Evolutionary conservation across 257 asterid species (phyloP), one percentile per base, ranked within the genome.

Genomic region (Solanum arcanum): DNA sequence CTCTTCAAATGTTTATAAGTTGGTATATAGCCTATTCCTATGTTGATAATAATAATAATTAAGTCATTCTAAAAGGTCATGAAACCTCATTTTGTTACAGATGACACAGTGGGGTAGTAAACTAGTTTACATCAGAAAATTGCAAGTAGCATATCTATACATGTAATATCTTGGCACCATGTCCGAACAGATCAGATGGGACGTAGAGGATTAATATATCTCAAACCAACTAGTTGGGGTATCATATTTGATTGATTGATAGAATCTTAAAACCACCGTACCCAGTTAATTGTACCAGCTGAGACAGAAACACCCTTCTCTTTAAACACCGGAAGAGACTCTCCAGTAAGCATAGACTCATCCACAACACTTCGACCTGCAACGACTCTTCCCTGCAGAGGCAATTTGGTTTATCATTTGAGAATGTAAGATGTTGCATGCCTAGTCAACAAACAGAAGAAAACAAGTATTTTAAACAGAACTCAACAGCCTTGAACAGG

Each of bases 281-380:
- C 99, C 99, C 99, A 97, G 86, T 97, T 97, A 89, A 95, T 92
- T 86, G 98, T 97, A 77, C 99, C 99, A 62, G 99, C 95, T 83
- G 99, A 97, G 89, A 97, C 97, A 83, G 93, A 87, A 86, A 90
- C 89, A 64, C 96, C 98, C 64, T 90, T 96, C 86, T 95, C 98
- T 92, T 97, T 95, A 91, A 97, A 97, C 39, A 97, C 96, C 21
- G 98, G 98, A 91, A 95, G 98, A 88, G 99, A 95, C 94, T 97
- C 99, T 87, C 99, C 98, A 42, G 99, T 95, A 86, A 97, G 98
- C 99, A 95, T 97, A 89, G 99, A 97, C 90, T 97, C 98, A 47
- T 97, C 99, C 91, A 94, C 99, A 56, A 97, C 99, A 94, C 99
- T 95, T 91, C 99, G 93, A 89, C 99, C 99, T 59, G 98, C 98